Percentiles rank a stretch among this genome's conserved stretches.
These are phyloP conservation scores for Chlamydomonas sphaeroides DNA, from an alignment of 139 green algal genomes.

Conservation along the genomic window DNA sequence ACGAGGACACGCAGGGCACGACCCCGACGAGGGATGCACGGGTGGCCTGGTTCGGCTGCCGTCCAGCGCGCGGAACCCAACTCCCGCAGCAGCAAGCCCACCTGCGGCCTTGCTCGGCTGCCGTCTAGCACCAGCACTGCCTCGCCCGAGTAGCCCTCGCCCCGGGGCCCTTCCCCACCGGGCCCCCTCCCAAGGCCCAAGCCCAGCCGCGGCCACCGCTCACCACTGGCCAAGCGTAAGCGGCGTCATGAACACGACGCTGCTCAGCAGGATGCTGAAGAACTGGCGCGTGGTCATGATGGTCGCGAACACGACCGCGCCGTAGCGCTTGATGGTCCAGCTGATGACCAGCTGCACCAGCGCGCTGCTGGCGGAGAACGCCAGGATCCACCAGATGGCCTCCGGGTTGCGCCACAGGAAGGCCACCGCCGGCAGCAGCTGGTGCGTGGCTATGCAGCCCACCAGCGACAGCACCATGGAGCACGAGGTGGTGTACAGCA, in stretches of 20 bases:
- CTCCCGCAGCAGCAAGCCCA: neutral
- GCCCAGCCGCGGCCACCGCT: neutral
- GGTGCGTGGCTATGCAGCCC: conserved; percentile 35
- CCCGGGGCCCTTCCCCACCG: no score
- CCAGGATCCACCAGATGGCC: conserved; percentile 67
- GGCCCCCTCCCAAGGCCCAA: neutral
- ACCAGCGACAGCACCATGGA: conserved; percentile 47
- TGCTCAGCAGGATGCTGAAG: conserved; percentile 89
- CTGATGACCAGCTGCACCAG: conserved; percentile 70
- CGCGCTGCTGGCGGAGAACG: conserved; percentile 70
- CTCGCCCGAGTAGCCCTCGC: conserved; percentile 49
- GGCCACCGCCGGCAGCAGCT: conserved; percentile 22
- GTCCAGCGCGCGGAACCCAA: neutral
- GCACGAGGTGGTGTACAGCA: conserved; percentile 56
- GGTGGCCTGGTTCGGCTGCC: no score
- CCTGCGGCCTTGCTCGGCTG: conserved; percentile 9
- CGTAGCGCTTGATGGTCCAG: conserved; percentile 92
- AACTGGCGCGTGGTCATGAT: conserved; percentile 96
- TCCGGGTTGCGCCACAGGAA: conserved; percentile 68
- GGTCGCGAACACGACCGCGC: conserved; percentile 90
- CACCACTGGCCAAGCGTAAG: conserved; percentile 79
- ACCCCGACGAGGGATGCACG: no score
- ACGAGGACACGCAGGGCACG: no score
- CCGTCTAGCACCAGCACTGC: neutral
- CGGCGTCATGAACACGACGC: conserved; percentile 80